These are phyloP conservation scores for Aspergillus homomorphus DNA, from an alignment of 495 filamentous ascomycete species.

Conservation along the genomic window DNA sequence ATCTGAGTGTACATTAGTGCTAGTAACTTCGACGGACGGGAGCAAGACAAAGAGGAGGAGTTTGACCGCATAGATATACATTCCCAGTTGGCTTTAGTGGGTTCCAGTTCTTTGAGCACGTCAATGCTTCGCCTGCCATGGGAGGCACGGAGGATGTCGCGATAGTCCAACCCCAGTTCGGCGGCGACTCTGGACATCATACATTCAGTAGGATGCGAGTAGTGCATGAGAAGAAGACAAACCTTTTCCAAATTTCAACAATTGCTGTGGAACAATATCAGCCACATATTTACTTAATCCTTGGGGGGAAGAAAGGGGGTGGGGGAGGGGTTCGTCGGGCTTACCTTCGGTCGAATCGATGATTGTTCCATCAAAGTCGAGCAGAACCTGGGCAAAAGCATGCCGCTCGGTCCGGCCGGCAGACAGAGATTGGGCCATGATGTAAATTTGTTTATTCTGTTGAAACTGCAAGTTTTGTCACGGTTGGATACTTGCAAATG, in stretches of 20 bases:
- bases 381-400: conserved; percentile 3
- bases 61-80: conserved; percentile 48
- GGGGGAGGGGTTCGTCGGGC: background rate
- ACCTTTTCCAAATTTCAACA: conserved; percentile 5
- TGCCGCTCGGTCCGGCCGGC: background rate
- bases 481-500: background rate
- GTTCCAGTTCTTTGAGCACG: conserved; percentile 59
- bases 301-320: no score
- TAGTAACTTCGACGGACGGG: background rate
- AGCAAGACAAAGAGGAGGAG: background rate
- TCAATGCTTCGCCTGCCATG: conserved; percentile 77
- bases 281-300: background rate
- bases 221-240: background rate
- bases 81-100: conserved; percentile 73
- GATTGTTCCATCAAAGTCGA: conserved; percentile 10
- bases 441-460: background rate
- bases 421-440: background rate
- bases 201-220: background rate
- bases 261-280: background rate
- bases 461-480: background rate
- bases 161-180: conserved; percentile 4
- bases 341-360: conserved; percentile 10
- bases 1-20: conserved; percentile 42
- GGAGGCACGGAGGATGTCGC: conserved; percentile 64
- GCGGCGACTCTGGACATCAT: background rate